Evolutionary conservation across 306 rosid genomes (phyloP).

Genomic region (Pueraria montana): DNA sequence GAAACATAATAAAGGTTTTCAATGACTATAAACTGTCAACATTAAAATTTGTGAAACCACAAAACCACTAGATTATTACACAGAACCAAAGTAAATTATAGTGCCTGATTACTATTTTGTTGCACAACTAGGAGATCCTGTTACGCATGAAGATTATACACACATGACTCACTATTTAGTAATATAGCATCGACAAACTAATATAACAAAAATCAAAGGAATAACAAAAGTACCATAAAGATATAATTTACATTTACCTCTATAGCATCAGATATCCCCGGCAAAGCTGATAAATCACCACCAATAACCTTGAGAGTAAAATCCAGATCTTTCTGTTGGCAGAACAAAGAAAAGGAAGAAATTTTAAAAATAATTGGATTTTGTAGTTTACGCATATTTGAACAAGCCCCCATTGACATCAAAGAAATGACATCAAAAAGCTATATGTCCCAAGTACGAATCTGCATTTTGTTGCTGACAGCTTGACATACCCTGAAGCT

Average conservation of each 20-base stretch:
- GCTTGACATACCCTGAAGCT: neutral
- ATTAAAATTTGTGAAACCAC: conserved; percentile 17
- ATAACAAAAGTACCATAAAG: conserved; percentile 28
- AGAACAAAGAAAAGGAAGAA: conserved; percentile 35
- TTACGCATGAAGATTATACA: conserved; percentile 2
- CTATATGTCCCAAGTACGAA: neutral
- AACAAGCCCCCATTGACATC: conserved; percentile 16
- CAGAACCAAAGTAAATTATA: neutral
- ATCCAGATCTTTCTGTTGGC: conserved; percentile 84
- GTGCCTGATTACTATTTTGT: neutral
- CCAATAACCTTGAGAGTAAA: conserved; percentile 88
- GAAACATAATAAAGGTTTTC: conserved; percentile 14
- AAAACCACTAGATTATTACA: neutral
- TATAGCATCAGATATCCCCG: conserved; percentile 86
- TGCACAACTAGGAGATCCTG: neutral
- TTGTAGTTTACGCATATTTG: conserved; percentile 19
- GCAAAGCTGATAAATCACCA: conserved; percentile 82
- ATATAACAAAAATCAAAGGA: conserved; percentile 31
- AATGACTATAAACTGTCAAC: neutral
- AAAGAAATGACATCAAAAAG: neutral
- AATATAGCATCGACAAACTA: conserved; percentile 1
- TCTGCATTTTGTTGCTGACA: conserved; percentile 9
- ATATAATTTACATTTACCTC: conserved; percentile 67
- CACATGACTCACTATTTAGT: conserved; percentile 1
- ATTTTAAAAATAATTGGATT: conserved; percentile 13